Base-by-base conservation (phyloP, 2,329 filamentous ascomycete species). In the Erysiphe pulchra region DNA sequence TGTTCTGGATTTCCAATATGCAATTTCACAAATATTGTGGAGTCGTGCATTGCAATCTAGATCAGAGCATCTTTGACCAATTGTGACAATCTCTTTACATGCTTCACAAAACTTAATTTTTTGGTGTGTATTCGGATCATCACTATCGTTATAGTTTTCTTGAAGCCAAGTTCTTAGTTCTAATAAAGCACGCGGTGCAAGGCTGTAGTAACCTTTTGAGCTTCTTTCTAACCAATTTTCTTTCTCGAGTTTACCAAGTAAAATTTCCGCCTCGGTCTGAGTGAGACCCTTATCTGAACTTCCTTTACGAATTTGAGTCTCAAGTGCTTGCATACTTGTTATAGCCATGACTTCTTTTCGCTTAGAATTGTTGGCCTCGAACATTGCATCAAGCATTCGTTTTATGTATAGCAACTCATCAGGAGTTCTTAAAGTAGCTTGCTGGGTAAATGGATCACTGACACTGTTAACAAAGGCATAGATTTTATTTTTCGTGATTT, bases 341-440 rank as follows among this genome's bases (percentile, higher is more conserved):
- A 95, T 65, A 3, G 82, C 85, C 71, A 94, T 77, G 24, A 84
- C 71, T 61, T 98, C 87, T 55, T 76, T 73, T n/a, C 74, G 68
- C 9, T 67, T 69, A 0, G 77, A 83, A 57, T 95, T 95, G 63
- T 84, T 76, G 17, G 73, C 79, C 51, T 92, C 83, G 57, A 95
- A 98, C 73, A 98, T 92, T 53, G 72, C 75, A 59, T 94, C 86
- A 0, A 98, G 70, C 2, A 94, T 60, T 9, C 90, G 70, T 61
- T 92, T 90, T 46, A 95, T 73, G 58, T 84, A 98, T 0, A 80
- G 75, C 31, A 95, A 81, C 63, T 95, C 86, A 52, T 93, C 85
- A 0, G 83, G 65, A 8, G 69, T 71, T 57, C 80, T 81, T 0
- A 73, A 75, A 0, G 90, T 95, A 1, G 86, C 84, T 36, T 94